Percentiles rank a stretch among this genome's conserved stretches.
phyloP scores from a whole-genome alignment of 2,329 filamentous ascomycete species.

The Apiospora aurea region DNA sequence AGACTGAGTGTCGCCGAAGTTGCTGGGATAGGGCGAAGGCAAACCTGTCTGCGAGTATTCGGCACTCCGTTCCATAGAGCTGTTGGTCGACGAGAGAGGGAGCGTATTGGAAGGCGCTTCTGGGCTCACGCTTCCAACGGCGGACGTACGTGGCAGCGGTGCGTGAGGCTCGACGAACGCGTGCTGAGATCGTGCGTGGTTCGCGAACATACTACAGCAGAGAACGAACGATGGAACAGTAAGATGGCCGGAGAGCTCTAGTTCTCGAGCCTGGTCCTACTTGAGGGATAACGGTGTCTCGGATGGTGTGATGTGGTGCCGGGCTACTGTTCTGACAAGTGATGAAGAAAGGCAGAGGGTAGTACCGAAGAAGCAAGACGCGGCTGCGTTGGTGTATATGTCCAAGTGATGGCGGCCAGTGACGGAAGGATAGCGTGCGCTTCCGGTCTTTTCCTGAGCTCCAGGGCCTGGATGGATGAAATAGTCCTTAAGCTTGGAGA shows the following conservation, averaged over 20 bases:
- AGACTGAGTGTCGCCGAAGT: slow-evolving; percentile 76
- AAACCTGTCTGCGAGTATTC: slow-evolving; percentile 91
- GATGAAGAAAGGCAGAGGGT: slow-evolving; percentile 42
- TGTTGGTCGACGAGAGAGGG: slow-evolving; percentile 30
- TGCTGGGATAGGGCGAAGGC: slow-evolving; percentile 74
- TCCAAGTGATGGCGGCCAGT: slow-evolving; percentile 38
- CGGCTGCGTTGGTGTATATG: slow-evolving; percentile 48
- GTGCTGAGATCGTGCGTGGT: slow-evolving; percentile 33
- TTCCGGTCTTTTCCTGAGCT: slow-evolving; percentile 34
- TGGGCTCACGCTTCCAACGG: slow-evolving; percentile 37
- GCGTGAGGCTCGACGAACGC: slow-evolving; percentile 41
- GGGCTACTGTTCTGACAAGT: slow-evolving; percentile 38
- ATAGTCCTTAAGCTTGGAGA: slow-evolving; percentile 35
- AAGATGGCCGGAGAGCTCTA: slow-evolving; percentile 41
- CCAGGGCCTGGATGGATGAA: slow-evolving; percentile 37
- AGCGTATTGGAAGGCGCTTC: slow-evolving; percentile 40
- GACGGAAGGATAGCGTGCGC: slow-evolving; percentile 44
- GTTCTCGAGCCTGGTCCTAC: slow-evolving; percentile 45
- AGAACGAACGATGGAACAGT: slow-evolving; percentile 36
- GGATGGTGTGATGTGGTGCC: slow-evolving; percentile 32
- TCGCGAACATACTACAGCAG: slow-evolving; percentile 45
- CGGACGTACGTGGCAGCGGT: slow-evolving; percentile 39
- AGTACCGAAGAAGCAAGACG: slow-evolving; percentile 41
- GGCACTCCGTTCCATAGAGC: slow-evolving; percentile 67
- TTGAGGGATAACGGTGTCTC: slow-evolving; percentile 39